Evolutionary conservation across 176 grass and related monocot genomes (phyloP).

Genomic region (Triticum aestivum): DNA sequence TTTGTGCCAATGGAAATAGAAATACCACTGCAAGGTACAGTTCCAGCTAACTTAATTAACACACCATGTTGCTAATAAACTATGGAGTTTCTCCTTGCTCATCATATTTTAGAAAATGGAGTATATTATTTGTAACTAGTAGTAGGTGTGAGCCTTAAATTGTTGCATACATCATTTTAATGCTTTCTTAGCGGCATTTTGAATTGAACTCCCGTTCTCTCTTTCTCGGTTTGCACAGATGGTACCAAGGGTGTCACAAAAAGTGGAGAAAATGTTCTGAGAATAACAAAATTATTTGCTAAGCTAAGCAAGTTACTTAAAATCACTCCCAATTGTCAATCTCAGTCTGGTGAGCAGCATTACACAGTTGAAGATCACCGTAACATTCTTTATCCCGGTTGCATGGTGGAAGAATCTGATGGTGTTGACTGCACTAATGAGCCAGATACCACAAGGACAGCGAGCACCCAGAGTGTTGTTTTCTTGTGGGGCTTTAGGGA

Average conservation of each 20-base stretch:
- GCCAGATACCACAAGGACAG: slow-evolving; percentile 31
- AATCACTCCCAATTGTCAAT: slow-evolving; percentile 38
- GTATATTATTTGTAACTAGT: slow-evolving; percentile 5
- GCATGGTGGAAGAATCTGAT: slow-evolving; percentile 44
- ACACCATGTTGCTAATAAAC: slow-evolving; percentile 1
- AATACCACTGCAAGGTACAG: slow-evolving; percentile 68
- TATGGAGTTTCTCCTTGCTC: neutral
- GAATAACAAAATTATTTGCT: slow-evolving; percentile 78
- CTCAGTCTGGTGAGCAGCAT: slow-evolving; percentile 16
- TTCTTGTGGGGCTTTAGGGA: slow-evolving; percentile 74
- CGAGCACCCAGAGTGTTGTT: slow-evolving; percentile 51
- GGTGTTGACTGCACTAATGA: slow-evolving; percentile 29
- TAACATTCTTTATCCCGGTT: slow-evolving; percentile 70
- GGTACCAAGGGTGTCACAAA: slow-evolving; percentile 41
- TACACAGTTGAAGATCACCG: slow-evolving; percentile 59
- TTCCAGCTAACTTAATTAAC: slow-evolving; percentile 26
- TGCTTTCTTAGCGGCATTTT: slow-evolving; percentile 18
- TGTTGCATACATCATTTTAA: neutral
- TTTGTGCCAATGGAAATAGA: slow-evolving; percentile 71
- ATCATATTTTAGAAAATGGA: slow-evolving; percentile 14
- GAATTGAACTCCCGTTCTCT: slow-evolving; percentile 8
- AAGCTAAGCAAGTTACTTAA: slow-evolving; percentile 60
- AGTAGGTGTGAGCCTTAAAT: neutral
- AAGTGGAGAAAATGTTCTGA: slow-evolving; percentile 73
- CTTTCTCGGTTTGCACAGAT: slow-evolving; percentile 40